Evolutionary conservation across 345 rosid genomes (phyloP).

Genomic region (Lepidium didymum): DNA sequence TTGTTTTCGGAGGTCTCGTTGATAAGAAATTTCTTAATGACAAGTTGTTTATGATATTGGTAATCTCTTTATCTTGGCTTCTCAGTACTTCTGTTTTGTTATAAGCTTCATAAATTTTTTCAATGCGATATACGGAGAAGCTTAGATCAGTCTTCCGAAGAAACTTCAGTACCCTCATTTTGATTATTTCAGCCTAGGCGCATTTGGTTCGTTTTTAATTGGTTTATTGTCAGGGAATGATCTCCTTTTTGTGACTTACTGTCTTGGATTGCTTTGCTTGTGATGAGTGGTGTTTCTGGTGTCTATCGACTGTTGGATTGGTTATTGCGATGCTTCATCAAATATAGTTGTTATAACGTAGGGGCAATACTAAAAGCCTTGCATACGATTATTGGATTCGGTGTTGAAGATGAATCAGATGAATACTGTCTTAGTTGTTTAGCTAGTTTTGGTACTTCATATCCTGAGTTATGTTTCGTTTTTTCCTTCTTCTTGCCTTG

Average conservation of each 20-base stretch:
- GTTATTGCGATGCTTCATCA: neutral
- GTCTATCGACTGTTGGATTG: neutral
- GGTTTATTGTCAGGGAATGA: neutral
- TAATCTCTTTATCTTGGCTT: slow-evolving; percentile 16
- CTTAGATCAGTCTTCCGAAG: neutral
- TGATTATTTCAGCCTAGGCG: too few relatives aligned
- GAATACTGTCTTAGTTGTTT: neutral
- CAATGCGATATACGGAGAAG: neutral
- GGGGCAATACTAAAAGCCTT: neutral
- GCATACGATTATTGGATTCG: neutral
- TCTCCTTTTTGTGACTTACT: neutral
- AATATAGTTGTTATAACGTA: neutral
- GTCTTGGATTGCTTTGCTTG: neutral
- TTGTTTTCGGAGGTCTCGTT: slow-evolving; percentile 79
- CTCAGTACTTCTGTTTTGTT: neutral
- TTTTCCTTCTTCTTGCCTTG: neutral
- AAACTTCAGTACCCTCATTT: too few relatives aligned
- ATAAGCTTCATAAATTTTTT: neutral
- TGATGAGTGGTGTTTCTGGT: neutral
- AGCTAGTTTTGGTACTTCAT: neutral
- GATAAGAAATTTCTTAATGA: slow-evolving; percentile 78
- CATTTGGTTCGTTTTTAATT: neutral
- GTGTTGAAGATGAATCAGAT: neutral
- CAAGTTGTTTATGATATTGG: slow-evolving; percentile 68
- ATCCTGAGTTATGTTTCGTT: neutral